These are phyloP conservation scores for Colletotrichum siamense DNA, from an alignment of 2,329 filamentous ascomycete genomes.

Conservation along the genomic window DNA sequence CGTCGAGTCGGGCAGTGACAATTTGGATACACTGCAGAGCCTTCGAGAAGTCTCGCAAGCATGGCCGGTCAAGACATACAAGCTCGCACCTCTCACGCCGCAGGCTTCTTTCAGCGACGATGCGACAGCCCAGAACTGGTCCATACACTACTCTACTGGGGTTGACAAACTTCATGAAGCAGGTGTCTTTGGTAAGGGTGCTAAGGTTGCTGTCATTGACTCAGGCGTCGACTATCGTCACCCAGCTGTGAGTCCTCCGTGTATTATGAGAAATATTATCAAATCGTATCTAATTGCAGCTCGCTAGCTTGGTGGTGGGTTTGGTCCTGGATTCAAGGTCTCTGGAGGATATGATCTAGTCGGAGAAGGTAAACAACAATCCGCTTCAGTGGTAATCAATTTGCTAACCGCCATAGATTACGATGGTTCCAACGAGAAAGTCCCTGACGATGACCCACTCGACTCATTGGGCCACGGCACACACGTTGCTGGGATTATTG, in stretches of 20 bases:
- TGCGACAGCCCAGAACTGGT: slow-evolving; percentile 33
- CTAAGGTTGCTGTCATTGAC: slow-evolving; percentile 24
- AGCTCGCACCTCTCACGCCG: slow-evolving; percentile 17
- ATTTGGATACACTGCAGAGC: slow-evolving; percentile 34
- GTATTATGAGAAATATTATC: no score
- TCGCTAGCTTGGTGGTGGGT: slow-evolving; percentile 31
- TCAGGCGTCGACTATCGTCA: slow-evolving; percentile 25
- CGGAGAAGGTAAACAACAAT: slow-evolving; percentile 16
- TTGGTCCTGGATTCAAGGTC: slow-evolving; percentile 27
- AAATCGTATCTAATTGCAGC: background rate
- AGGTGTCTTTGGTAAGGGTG: slow-evolving; percentile 23
- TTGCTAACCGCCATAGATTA: background rate
- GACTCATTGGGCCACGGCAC: slow-evolving; percentile 28
- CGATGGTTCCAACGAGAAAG: slow-evolving; percentile 8
- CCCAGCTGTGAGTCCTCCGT: slow-evolving; percentile 2
- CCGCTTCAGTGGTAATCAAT: background rate
- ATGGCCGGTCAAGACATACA: slow-evolving; percentile 27
- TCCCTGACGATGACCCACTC: slow-evolving; percentile 28
- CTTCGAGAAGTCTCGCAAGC: slow-evolving; percentile 22
- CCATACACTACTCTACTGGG: slow-evolving; percentile 26
- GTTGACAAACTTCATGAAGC: slow-evolving; percentile 23
- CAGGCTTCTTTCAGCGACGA: slow-evolving; percentile 22
- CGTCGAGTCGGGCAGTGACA: slow-evolving; percentile 35
- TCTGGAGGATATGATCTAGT: slow-evolving; percentile 28
- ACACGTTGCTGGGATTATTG: slow-evolving; percentile 31